A percentile compares a stretch with the other conserved stretches of the same genome.
phyloP scores from a whole-genome alignment of 208 protist genomes.

The Naegleria gruberi region DNA sequence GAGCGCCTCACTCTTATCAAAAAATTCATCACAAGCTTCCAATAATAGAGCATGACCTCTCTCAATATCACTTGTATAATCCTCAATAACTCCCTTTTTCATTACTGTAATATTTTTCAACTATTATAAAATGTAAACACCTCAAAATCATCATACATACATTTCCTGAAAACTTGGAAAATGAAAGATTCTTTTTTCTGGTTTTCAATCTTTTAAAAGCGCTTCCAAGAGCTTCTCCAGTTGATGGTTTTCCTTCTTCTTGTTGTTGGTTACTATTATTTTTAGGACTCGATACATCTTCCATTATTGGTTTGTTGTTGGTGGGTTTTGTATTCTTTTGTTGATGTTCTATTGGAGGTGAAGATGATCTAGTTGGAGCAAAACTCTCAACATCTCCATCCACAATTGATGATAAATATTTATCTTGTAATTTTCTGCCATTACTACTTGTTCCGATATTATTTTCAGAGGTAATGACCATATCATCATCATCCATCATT shows the following conservation, averaged over 20 bases:
- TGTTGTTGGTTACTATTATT: neutral
- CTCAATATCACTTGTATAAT: neutral
- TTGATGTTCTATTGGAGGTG: neutral
- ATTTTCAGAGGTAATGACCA: neutral
- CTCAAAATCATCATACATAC: too few species aligned
- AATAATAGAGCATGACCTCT: neutral
- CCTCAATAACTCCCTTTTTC: neutral
- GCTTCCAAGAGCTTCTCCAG: neutral
- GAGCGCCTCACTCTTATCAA: neutral
- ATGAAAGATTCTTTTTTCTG: neutral
- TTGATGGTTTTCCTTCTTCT: too few species aligned
- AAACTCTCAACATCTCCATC: neutral
- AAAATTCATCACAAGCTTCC: neutral
- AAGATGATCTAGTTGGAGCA: neutral
- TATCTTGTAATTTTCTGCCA: too few species aligned
- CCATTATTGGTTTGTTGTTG: neutral
- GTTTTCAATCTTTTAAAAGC: neutral
- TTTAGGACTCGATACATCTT: neutral
- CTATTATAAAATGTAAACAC: too few species aligned
- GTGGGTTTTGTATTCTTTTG: neutral
- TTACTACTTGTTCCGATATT: neutral
- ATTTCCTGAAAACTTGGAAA: neutral
- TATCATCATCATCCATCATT: neutral
- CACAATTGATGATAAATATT: too few species aligned
- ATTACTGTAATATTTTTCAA: neutral